phyloP scores from a whole-genome alignment of 305 asterid species.

The Fraxinus paxiana region DNA sequence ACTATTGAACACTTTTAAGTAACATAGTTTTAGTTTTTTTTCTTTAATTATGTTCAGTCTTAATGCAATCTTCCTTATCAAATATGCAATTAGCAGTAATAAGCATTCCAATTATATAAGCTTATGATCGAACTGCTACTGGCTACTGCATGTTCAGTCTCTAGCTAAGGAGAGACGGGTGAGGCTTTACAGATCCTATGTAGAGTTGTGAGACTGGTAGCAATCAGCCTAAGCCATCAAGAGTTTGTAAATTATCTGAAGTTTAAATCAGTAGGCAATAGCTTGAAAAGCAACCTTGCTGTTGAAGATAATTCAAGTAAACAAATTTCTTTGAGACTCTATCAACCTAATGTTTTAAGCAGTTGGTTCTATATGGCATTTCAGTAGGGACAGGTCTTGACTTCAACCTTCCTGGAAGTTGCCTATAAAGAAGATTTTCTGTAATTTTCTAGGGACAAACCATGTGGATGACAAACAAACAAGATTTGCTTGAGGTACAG shows the following conservation, averaged over 20 bases:
- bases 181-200: not conserved
- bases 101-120: not conserved
- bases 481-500: no score
- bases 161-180: not conserved
- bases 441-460: not conserved
- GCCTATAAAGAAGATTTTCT: not conserved
- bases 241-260: not conserved
- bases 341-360: no score
- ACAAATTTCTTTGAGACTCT: not conserved
- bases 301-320: not conserved
- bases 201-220: not conserved
- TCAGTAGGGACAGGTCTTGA: not conserved
- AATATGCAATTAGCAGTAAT: not conserved
- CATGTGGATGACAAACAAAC: not conserved
- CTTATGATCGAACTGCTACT: not conserved
- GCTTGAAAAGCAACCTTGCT: not conserved
- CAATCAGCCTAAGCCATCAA: not conserved
- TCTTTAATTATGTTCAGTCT: no score
- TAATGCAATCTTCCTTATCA: not conserved
- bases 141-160: not conserved
- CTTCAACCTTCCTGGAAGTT: not conserved
- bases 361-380: not conserved
- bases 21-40: not conserved
- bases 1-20: not conserved
- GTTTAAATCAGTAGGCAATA: not conserved